phyloP scores from a whole-genome alignment of 2,329 filamentous ascomycete species.

The Sarocladium kiliense region DNA sequence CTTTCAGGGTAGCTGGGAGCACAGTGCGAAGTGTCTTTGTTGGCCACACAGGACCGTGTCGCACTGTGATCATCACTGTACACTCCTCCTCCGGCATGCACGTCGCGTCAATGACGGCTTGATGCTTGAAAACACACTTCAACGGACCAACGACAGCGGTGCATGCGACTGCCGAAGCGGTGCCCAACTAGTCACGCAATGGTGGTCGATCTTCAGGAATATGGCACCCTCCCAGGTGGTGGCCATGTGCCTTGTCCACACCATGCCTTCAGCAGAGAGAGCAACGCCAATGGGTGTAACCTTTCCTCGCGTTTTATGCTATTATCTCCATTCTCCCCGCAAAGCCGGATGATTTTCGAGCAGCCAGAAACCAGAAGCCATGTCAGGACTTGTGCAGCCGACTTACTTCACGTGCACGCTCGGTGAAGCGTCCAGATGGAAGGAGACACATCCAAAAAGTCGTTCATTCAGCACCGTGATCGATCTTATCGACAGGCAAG shows the following conservation, averaged over 20 bases:
- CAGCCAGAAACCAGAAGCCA: not conserved
- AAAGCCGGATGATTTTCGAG: not conserved
- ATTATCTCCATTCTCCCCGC: not conserved
- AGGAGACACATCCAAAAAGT: conserved; percentile 19
- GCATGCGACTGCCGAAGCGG: not conserved
- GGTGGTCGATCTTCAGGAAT: too few species aligned
- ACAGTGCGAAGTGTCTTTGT: too few species aligned
- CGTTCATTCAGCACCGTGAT: conserved; percentile 38
- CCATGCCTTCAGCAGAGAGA: too few species aligned
- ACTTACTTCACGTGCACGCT: conserved; percentile 60
- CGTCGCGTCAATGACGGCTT: conserved; percentile 3
- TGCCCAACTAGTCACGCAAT: not conserved
- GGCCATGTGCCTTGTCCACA: too few species aligned
- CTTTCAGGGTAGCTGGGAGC: too few species aligned
- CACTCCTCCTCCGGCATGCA: not conserved
- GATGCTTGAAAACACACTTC: not conserved
- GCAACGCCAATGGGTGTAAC: too few species aligned
- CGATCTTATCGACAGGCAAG: conserved; percentile 45
- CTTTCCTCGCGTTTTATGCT: too few species aligned
- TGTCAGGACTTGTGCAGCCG: not conserved
- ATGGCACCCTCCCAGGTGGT: too few species aligned
- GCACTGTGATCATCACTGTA: not conserved
- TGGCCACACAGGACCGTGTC: too few species aligned
- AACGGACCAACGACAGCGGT: not conserved
- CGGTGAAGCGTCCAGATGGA: conserved; percentile 43